phyloP scores from a whole-genome alignment of 139 green algal genomes.

The Desmodesmus armatus region DNA sequence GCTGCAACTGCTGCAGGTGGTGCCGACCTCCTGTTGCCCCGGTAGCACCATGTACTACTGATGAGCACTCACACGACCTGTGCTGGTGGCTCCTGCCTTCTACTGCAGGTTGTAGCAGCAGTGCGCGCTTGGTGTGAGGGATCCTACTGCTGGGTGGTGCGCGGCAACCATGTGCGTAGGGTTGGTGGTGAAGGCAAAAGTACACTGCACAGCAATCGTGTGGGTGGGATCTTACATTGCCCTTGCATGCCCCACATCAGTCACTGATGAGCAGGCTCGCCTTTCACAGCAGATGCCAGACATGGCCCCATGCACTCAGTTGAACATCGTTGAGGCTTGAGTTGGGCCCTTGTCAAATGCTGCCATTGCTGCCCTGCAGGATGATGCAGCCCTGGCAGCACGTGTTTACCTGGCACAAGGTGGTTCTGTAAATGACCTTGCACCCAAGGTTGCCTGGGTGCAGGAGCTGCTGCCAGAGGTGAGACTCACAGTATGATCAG shows the following conservation, averaged over 20 bases:
- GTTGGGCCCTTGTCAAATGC: too few species aligned
- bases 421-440: too few species aligned
- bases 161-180: conserved; percentile 30
- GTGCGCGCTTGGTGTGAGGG: not conserved
- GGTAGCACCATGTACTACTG: not conserved
- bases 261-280: too few species aligned
- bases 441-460: conserved; percentile 8
- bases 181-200: too few species aligned
- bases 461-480: not conserved
- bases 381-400: conserved; percentile 28
- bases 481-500: too few species aligned
- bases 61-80: not conserved
- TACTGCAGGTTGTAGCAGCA: conserved; percentile 7
- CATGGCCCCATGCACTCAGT: too few species aligned
- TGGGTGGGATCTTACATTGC: too few species aligned
- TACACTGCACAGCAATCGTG: too few species aligned
- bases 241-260: too few species aligned
- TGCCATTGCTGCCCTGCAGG: too few species aligned
- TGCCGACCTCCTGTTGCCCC: not conserved
- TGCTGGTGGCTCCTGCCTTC: not conserved
- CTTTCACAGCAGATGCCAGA: too few species aligned
- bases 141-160: conserved; percentile 1
- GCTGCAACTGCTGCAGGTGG: not conserved
- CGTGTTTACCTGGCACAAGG: not conserved
- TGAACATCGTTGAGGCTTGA: too few species aligned